Conservation (phyloP, 495 filamentous ascomycete genomes). For the Penicillium odoratum region DNA sequence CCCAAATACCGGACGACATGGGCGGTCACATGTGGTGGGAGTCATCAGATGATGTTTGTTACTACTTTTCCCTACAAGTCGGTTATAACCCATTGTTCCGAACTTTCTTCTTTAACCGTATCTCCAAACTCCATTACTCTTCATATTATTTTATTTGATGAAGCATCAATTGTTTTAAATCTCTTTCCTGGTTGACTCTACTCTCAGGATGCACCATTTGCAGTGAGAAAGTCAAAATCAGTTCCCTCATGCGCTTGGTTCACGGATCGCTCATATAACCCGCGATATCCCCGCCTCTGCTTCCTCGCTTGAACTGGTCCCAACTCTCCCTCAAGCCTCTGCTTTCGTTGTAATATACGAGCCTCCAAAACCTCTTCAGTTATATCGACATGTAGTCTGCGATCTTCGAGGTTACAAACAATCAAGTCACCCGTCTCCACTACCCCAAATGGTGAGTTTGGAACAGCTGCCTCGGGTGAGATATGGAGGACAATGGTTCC, state of each 20-base stretch:
- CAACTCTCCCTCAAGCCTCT: conserved; percentile 14
- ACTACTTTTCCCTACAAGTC: too few species aligned
- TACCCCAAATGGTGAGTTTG: conserved; percentile 57
- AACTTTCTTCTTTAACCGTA: too few species aligned
- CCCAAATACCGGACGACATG: too few species aligned
- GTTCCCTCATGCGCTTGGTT: conserved; percentile 64
- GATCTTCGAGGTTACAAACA: conserved; percentile 49
- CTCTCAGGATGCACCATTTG: conserved; percentile 27
- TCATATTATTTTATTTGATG: background rate
- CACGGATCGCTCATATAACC: conserved; percentile 62
- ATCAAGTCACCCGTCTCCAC: conserved; percentile 61
- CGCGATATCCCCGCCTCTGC: conserved; percentile 58
- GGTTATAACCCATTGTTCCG: too few species aligned
- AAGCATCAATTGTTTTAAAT: background rate
- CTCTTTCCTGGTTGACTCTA: background rate
- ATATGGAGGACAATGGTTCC: conserved; percentile 69
- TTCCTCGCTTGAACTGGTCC: conserved; percentile 37
- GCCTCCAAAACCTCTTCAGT: conserved; percentile 45
- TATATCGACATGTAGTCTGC: conserved; percentile 48
- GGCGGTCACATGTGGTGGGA: too few species aligned
- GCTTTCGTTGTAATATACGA: conserved; percentile 39
- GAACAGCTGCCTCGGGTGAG: conserved; percentile 59
- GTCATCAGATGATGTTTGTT: too few species aligned
- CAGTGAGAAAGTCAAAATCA: conserved; percentile 66
- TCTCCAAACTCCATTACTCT: too few species aligned